These are phyloP conservation scores for Salix koriyanagi DNA, from an alignment of 345 rosid genomes.

Conservation along the genomic window DNA sequence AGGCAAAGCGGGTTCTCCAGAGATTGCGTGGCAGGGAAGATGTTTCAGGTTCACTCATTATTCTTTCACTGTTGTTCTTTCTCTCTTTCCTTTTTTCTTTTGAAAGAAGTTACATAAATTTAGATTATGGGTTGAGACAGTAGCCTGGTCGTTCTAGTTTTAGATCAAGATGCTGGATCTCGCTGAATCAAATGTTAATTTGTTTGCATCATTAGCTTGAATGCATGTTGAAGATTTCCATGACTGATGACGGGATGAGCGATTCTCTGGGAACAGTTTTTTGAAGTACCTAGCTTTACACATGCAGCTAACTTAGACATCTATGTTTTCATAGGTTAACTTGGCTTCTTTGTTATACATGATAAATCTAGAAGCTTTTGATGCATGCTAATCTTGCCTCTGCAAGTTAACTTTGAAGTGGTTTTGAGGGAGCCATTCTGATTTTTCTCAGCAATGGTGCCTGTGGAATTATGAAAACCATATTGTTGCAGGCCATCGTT, in stretches of 20 bases:
- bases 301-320: neutral
- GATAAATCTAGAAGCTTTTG: neutral
- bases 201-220: neutral
- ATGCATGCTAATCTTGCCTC: neutral
- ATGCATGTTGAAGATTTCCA: neutral
- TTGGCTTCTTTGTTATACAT: neutral
- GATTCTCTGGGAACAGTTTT: neutral
- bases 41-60: slow-evolving; percentile 62
- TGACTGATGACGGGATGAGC: neutral
- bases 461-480: neutral
- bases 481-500: neutral
- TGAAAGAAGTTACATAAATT: neutral
- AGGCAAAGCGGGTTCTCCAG: slow-evolving; percentile 84
- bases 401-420: neutral
- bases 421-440: neutral
- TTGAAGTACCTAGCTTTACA: neutral
- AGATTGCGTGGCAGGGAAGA: slow-evolving; percentile 85
- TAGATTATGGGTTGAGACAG: neutral
- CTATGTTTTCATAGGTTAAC: neutral
- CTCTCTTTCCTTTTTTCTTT: neutral
- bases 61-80: neutral
- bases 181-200: neutral
- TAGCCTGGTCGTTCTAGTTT: neutral
- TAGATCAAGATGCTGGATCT: neutral
- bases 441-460: too few relatives aligned